Evolutionary conservation across 345 rosid genomes (phyloP), one percentile per base, ranked within the genome.

Genomic region (Citrus sinensis): DNA sequence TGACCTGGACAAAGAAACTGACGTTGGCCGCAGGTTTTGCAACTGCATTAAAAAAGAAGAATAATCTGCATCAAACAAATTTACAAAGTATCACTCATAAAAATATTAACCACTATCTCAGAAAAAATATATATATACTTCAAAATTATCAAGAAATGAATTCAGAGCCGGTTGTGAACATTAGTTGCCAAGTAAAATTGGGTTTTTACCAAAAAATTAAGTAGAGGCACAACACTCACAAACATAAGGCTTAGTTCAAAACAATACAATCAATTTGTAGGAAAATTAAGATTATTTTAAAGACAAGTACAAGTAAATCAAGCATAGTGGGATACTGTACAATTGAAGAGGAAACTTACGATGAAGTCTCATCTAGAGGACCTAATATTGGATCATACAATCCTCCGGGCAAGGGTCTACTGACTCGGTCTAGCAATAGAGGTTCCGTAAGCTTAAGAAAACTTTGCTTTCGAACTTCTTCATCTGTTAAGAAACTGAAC

Each of bases 1-100:
- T 96, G 99, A 63, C 99, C 99, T 4, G 97, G 94, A 77, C 99
- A 96, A 78, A 74, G 27, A 71, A 83, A 85, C 11, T 76, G 83
- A 6, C 81, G 80, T 82, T 86, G 93, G 58, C 94, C 89, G 73
- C 99, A 94, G 32, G 89, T 79, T 85, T 85, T 82, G 86, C 99
- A 96, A 67, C 98, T 96, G 97, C 93, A 91, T 76, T 63, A 51
- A 77, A 37, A 2, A 37, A 10, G 77, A 73, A 56, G 27, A 71
- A 20, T 24, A 25, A 69, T 76, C 64, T 29, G 51, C 11, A 79
- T 78, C 67, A 77, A 76, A 30, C 42, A 51, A 24, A 39, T 56
- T 34, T 37, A 74, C n/a, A 37, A 70, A 67, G 40, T 27, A 76
- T 22, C 19, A 68, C 46, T 22, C 51, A 59, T 34, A 68, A 49